Evolutionary conservation across 805 yeast species (phyloP).

Genomic region (Candida sakaeoensis): DNA sequence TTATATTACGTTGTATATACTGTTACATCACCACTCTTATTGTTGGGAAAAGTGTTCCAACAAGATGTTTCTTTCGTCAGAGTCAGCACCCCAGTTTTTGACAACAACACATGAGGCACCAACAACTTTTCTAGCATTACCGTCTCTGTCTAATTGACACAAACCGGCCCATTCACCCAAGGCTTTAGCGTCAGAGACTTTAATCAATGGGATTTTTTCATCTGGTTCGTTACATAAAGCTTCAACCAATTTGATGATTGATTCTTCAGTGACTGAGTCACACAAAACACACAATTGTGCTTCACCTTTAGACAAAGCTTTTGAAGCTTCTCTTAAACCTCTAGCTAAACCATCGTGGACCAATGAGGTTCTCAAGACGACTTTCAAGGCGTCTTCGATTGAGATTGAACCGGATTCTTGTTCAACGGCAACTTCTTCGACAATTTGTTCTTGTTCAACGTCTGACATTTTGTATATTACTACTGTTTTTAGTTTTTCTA

Average conservation of each 20-base stretch:
- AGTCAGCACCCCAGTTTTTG: constrained; percentile 99
- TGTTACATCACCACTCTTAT: constrained; percentile 43
- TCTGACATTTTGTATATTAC: constrained; percentile 67
- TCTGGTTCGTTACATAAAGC: constrained; percentile 98
- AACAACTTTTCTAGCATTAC: constrained; percentile 99
- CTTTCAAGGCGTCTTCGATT: constrained; percentile 97
- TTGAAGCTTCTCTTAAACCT: constrained; percentile 99
- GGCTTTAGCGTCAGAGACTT: constrained; percentile 99
- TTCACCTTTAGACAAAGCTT: constrained; percentile 96
- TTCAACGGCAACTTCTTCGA: constrained; percentile 80
- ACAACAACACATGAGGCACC: constrained; percentile 99
- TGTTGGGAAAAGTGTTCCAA: constrained; percentile 94
- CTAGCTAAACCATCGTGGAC: constrained; percentile 99
- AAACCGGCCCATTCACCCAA: constrained; percentile 99
- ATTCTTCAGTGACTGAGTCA: constrained; percentile 97
- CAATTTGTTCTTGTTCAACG: constrained; percentile 83
- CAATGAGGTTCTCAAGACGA: constrained; percentile 95
- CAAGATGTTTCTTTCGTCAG: constrained; percentile 94
- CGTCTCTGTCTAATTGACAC: constrained; percentile 99
- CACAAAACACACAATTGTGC: constrained; percentile 97
- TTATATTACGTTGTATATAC: neutral
- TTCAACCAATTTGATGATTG: constrained; percentile 95
- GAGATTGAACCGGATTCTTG: constrained; percentile 88
- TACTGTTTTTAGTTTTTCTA: neutral
- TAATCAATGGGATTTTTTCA: constrained; percentile 94